phyloP scores from a whole-genome alignment of 1,139 yeast species.

The Geotrichum siamense region DNA sequence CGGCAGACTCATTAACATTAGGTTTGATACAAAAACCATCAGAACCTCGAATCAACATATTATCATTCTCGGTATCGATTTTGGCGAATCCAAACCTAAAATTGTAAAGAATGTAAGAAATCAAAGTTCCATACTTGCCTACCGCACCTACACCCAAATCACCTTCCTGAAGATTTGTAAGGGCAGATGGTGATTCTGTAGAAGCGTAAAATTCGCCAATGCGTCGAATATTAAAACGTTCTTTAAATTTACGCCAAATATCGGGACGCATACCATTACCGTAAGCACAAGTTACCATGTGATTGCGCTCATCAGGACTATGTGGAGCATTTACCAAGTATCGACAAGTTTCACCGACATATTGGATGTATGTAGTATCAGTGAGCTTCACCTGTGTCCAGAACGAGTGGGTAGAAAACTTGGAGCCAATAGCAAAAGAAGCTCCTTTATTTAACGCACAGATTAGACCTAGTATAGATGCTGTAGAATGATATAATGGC shows the following conservation, averaged over 20 bases:
- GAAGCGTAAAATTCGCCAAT: conserved; percentile 93
- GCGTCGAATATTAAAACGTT: conserved; percentile 63
- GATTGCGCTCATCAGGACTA: conserved; percentile 59
- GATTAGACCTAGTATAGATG: conserved; percentile 77
- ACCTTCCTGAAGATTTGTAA: conserved; percentile 75
- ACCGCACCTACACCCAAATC: conserved; percentile 86
- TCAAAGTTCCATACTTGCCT: conserved; percentile 59
- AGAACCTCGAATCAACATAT: conserved; percentile 62
- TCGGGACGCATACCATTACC: conserved; percentile 95
- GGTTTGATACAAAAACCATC: conserved; percentile 53
- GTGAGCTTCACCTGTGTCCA: conserved; percentile 83
- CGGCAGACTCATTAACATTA: conserved; percentile 69
- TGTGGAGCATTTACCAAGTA: conserved; percentile 67
- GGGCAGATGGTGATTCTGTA: conserved; percentile 87
- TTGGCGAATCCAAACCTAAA: conserved; percentile 49
- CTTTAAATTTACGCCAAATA: conserved; percentile 77
- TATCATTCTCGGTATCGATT: conserved; percentile 68
- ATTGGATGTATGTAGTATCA: conserved; percentile 75
- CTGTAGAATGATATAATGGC: conserved; percentile 96
- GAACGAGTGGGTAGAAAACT: conserved; percentile 76
- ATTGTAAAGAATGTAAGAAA: conserved; percentile 12
- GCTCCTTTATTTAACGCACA: conserved; percentile 62
- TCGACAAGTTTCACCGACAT: conserved; percentile 94
- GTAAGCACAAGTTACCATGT: conserved; percentile 62
- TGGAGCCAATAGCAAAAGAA: conserved; percentile 68